Percentiles rank a stretch among this genome's conserved stretches.
These are phyloP conservation scores for Canavalia gladiata DNA, from an alignment of 306 rosid species.

Conservation along the genomic window DNA sequence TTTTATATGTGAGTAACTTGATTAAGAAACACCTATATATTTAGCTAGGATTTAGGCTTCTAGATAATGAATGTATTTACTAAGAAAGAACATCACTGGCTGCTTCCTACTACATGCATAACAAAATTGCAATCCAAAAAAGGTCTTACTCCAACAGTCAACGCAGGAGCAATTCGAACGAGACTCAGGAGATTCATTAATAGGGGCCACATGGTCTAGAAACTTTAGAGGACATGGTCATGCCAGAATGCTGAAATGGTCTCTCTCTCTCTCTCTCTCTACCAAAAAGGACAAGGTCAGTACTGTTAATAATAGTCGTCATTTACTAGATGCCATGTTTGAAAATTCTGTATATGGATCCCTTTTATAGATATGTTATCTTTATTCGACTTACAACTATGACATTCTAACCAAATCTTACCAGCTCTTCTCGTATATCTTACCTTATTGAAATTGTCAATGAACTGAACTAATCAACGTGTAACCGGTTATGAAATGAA, in stretches of 20 bases:
- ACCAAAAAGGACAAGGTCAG: not conserved
- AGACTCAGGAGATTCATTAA: not conserved
- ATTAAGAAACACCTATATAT: not conserved
- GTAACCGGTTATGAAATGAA: not conserved
- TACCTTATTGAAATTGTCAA: conserved; percentile 45
- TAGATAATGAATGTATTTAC: not conserved
- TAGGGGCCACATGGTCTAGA: not conserved
- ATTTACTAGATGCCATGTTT: not conserved
- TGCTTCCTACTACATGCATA: not conserved
- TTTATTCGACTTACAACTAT: not conserved
- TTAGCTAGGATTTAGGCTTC: conserved; percentile 32
- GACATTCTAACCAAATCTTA: not conserved
- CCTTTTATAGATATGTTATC: not conserved
- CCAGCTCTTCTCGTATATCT: not conserved
- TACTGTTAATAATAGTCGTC: not conserved
- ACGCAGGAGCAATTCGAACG: not conserved
- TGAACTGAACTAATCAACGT: conserved; percentile 46
- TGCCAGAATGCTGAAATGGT: not conserved
- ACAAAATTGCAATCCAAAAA: not conserved
- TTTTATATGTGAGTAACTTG: not conserved
- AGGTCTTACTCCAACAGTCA: conserved; percentile 6
- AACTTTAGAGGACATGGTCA: not conserved
- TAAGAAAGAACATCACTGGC: not conserved
- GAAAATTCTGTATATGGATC: not conserved
- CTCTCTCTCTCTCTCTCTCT: not conserved